Base-by-base conservation (phyloP, 768 basidiomycete species). In the Lactarius hatsudake region DNA sequence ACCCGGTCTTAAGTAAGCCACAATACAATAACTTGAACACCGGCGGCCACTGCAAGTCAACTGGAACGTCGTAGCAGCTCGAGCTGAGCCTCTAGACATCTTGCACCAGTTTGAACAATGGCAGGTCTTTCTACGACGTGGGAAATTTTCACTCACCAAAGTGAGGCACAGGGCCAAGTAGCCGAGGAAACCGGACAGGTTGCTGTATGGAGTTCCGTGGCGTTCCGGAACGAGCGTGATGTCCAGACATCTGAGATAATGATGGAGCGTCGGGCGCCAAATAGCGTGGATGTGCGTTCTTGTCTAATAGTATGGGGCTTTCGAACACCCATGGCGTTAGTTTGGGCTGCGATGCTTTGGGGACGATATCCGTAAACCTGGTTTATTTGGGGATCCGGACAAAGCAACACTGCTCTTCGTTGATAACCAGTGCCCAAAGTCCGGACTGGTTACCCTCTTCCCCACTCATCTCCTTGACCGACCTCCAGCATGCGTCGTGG, bases 381-480 rank as follows among this genome's bases (percentile, higher is more conserved):
- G 1, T 65, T 53, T 45, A 28, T 26, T 64, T 59, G 43, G 63
- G 63, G 63, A 55, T 53, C 45, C 36, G 40, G 38, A 36, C 23
- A 58, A 55, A 18, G 18, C 32, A 30, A 30, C 23, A 36, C 53
- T 55, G n/a, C 23, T 17, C 30, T 43, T 53, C 53, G 28, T 26
- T 60, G 23, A 54, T 62, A 38, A 62, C 59, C 64, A 65, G 18
- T 30, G 40, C n/a, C 55, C 51, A 55, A 65, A 65, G 40, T 65
- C 64, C 64, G 51, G n/a, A 28, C 10, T 65, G 48, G 43, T 61
- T 32, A 30, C 28, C 32, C 17, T 10, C 23, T 51, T 26, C 15
- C 51, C 18, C 38, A 26, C 59, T 54, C 53, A 43, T 26, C 53
- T 54, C 53, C 12, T 53, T 20, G 34, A 59, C 28, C 26, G 8